phyloP scores from a whole-genome alignment of 805 yeast species.

The Kuraishia hungarica region DNA sequence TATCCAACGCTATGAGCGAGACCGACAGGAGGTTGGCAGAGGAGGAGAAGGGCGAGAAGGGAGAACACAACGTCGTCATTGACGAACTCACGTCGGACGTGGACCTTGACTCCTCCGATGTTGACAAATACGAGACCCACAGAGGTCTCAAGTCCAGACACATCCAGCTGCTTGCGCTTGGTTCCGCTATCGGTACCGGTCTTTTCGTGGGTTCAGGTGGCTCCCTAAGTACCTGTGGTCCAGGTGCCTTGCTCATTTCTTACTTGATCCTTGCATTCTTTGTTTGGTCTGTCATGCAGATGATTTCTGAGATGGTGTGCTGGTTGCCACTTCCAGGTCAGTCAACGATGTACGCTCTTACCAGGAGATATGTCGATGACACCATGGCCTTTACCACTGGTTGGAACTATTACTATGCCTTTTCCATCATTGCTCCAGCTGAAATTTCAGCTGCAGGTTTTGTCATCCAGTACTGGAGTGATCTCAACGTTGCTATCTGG shows the following conservation, averaged over 20 bases:
- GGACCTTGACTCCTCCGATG: neutral
- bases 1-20: neutral
- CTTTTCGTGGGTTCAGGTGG: conserved; percentile 41
- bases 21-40: neutral
- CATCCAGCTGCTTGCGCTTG: conserved; percentile 60
- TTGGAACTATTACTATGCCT: conserved; percentile 35
- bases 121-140: conserved; percentile 15
- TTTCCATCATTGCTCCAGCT: conserved; percentile 45
- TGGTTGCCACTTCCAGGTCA: conserved; percentile 55
- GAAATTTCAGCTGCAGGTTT: conserved; percentile 61
- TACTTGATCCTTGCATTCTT: conserved; percentile 55
- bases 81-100: neutral
- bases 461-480: conserved; percentile 55
- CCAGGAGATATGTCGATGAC: conserved; percentile 30
- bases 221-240: conserved; percentile 24
- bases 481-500: conserved; percentile 52
- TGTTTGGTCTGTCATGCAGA: conserved; percentile 57
- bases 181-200: conserved; percentile 69
- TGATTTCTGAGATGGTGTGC: conserved; percentile 62
- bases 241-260: conserved; percentile 44
- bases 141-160: conserved; percentile 39
- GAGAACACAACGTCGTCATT: neutral
- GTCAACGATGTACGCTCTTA: conserved; percentile 48
- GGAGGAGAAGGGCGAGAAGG: neutral
- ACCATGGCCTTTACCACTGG: conserved; percentile 57